Percentiles rank a stretch among this genome's conserved stretches.
Conservation (phyloP, 192 early-diverging fungal species). For the Coemansia sp. region DNA sequence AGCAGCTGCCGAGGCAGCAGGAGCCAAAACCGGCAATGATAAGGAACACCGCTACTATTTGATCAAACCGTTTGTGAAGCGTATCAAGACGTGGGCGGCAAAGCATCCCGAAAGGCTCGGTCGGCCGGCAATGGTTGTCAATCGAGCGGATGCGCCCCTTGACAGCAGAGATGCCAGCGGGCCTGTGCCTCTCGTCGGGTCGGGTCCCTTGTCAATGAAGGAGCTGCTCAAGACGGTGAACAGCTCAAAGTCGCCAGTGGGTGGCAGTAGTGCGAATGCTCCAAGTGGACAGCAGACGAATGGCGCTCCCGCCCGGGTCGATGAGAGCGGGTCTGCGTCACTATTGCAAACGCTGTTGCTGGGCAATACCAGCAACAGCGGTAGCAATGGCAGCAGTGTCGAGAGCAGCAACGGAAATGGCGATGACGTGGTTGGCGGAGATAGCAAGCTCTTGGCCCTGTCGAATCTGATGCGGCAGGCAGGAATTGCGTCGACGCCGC, state of each 20-base stretch:
- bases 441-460: constrained; percentile 47
- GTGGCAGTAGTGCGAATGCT: constrained; percentile 5
- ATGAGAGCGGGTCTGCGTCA: constrained; percentile 37
- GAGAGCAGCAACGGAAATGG: background rate
- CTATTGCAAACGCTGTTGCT: constrained; percentile 60
- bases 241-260: constrained; percentile 27
- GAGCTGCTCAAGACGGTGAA: constrained; percentile 43
- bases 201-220: constrained; percentile 43
- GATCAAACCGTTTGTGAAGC: constrained; percentile 73
- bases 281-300: background rate
- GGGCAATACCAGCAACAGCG: constrained; percentile 13
- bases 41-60: constrained; percentile 68
- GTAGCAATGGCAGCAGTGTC: constrained; percentile 1
- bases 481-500: constrained; percentile 36
- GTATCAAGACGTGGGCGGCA: constrained; percentile 47
- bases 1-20: constrained; percentile 43
- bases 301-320: background rate
- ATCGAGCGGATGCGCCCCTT: constrained; percentile 10
- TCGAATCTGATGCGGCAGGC: constrained; percentile 53
- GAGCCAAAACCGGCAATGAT: constrained; percentile 29
- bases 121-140: constrained; percentile 26
- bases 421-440: constrained; percentile 4
- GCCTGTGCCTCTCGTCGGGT: background rate
- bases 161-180: constrained; percentile 5
- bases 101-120: constrained; percentile 42